These are phyloP conservation scores for Diaporthe australafricana DNA, from an alignment of 2,329 filamentous ascomycete species.

Conservation along the genomic window DNA sequence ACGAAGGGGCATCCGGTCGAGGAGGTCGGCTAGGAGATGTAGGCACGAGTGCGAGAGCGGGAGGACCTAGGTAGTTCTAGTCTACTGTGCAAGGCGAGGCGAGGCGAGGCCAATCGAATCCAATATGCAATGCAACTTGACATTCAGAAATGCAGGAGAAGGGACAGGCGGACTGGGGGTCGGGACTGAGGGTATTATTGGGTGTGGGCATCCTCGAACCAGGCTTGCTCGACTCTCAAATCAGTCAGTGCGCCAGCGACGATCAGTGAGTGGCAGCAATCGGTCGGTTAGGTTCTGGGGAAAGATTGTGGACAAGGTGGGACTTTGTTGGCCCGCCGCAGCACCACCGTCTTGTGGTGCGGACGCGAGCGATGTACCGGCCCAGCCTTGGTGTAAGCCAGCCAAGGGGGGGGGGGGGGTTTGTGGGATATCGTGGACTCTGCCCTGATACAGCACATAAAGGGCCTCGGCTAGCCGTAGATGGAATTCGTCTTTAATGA, in stretches of 20 bases:
- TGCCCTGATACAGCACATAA: constrained; percentile 5
- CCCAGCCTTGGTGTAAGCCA: constrained; percentile 12
- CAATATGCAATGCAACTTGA: constrained; percentile 29
- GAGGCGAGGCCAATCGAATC: constrained; percentile 23
- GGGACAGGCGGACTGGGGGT: constrained; percentile 13
- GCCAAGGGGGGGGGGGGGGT: neutral
- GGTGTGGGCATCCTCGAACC: neutral
- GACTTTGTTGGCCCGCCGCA: constrained; percentile 19
- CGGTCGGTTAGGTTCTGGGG: constrained; percentile 22
- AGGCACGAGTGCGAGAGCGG: constrained; percentile 10
- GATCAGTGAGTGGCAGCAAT: constrained; percentile 21
- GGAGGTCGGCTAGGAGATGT: neutral
- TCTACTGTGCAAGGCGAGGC: neutral
- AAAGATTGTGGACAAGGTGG: constrained; percentile 18
- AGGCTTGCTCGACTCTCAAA: constrained; percentile 16
- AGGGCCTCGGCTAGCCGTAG: neutral
- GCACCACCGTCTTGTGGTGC: neutral
- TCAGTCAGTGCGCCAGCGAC: constrained; percentile 13
- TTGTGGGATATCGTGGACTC: constrained; percentile 4
- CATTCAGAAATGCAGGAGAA: constrained; percentile 25
- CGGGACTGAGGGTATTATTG: constrained; percentile 25
- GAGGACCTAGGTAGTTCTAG: too few relatives aligned
- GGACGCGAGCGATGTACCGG: constrained; percentile 1
- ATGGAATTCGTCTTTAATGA: constrained; percentile 20
- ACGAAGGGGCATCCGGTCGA: neutral